These are phyloP conservation scores for Hyphodiscus hymeniophilus DNA, from an alignment of 495 filamentous ascomycete species.

Conservation along the genomic window DNA sequence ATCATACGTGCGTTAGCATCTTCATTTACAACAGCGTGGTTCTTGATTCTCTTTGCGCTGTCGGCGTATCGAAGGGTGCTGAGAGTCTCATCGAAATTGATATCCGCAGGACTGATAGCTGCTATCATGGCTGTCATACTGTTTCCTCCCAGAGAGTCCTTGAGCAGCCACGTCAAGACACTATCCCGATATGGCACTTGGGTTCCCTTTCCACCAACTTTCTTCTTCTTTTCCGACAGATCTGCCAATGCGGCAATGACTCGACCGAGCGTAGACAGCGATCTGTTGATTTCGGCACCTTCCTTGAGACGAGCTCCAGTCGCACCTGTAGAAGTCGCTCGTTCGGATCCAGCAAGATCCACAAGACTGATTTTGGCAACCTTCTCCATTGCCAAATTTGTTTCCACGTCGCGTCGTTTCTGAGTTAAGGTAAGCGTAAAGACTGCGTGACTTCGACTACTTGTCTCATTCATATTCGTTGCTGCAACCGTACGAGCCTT, in stretches of 20 bases:
- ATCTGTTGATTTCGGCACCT: slow-evolving; percentile 97
- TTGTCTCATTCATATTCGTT: slow-evolving; percentile 99
- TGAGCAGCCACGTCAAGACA: slow-evolving; percentile 91
- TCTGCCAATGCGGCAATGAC: slow-evolving; percentile 97
- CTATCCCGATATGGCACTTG: slow-evolving; percentile 98
- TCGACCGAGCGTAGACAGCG: slow-evolving; percentile 91
- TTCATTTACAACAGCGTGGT: slow-evolving; percentile 98
- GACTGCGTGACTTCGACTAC: slow-evolving; percentile 94
- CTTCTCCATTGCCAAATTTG: slow-evolving; percentile 93
- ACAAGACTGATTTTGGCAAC: slow-evolving; percentile 97
- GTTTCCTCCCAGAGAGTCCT: slow-evolving; percentile 96
- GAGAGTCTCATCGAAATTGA: slow-evolving; percentile 97
- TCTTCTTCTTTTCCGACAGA: slow-evolving; percentile 73
- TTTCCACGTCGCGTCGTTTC: slow-evolving; percentile 87
- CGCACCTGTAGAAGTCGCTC: slow-evolving; percentile 91
- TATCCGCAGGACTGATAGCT: slow-evolving; percentile 95
- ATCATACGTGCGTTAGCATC: slow-evolving; percentile 99
- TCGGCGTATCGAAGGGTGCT: slow-evolving; percentile 95
- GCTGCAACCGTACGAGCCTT: slow-evolving; percentile 97
- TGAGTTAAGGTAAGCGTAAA: slow-evolving; percentile 96
- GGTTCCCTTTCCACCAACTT: slow-evolving; percentile 55
- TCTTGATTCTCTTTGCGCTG: slow-evolving; percentile 98
- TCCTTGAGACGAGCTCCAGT: slow-evolving; percentile 95
- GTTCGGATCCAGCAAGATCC: slow-evolving; percentile 94
- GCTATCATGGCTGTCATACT: slow-evolving; percentile 99